Conservation (phyloP, 1,139 yeast genomes). For the Taiozyma onychis region DNA sequence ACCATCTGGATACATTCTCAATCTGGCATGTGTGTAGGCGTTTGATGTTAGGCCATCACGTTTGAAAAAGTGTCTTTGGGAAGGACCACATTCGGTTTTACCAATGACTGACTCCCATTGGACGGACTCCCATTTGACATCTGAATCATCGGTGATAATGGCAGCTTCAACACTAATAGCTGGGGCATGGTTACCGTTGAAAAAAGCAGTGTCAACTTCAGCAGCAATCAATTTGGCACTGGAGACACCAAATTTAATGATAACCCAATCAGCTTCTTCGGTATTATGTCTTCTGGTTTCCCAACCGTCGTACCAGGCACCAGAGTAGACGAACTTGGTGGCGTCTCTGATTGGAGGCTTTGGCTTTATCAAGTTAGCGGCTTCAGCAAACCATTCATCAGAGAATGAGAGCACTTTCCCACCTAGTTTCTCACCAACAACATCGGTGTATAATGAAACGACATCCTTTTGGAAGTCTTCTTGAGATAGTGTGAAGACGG, state of each 20-base stretch:
- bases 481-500: slow-evolving; percentile 5
- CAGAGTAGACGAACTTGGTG: slow-evolving; percentile 71
- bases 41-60: slow-evolving; percentile 52
- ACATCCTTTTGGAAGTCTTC: slow-evolving; percentile 20
- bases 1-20: slow-evolving; percentile 95
- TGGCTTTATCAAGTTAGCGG: slow-evolving; percentile 81
- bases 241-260: slow-evolving; percentile 76
- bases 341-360: slow-evolving; percentile 75
- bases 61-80: slow-evolving; percentile 75
- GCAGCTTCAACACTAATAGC: slow-evolving; percentile 79
- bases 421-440: slow-evolving; percentile 80
- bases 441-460: slow-evolving; percentile 37
- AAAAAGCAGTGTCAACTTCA: slow-evolving; percentile 88
- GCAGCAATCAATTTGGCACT: slow-evolving; percentile 75
- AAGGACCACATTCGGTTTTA: slow-evolving; percentile 79
- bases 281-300: slow-evolving; percentile 91
- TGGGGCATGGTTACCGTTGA: slow-evolving; percentile 95
- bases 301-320: slow-evolving; percentile 99
- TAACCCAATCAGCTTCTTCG: slow-evolving; percentile 81
- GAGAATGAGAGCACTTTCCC: slow-evolving; percentile 65
- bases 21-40: slow-evolving; percentile 71
- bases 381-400: slow-evolving; percentile 95
- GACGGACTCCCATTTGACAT: slow-evolving; percentile 23
- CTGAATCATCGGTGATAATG: slow-evolving; percentile 24
- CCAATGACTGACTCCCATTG: slow-evolving; percentile 69